Evolutionary conservation across 345 rosid species (phyloP).

Genomic region (Mercurialis annua): DNA sequence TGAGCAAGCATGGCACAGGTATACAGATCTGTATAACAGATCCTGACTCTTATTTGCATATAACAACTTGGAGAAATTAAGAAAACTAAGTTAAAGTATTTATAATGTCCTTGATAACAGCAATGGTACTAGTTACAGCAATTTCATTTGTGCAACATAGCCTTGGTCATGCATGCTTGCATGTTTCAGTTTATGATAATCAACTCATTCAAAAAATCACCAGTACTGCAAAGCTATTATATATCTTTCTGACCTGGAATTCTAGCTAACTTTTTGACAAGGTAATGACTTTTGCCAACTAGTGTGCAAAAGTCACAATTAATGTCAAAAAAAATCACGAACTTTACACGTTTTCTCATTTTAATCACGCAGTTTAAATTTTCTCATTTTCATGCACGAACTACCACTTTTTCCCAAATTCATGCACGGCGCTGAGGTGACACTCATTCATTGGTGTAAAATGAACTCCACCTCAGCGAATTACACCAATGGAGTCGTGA

Average conservation of each 20-base stretch:
- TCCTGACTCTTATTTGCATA: conserved; percentile 3
- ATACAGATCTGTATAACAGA: conserved; percentile 15
- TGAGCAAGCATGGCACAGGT: conserved; percentile 99
- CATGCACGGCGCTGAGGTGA: too few species aligned
- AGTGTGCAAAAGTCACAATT: not conserved
- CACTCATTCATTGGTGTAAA: too few species aligned
- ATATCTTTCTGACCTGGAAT: not conserved
- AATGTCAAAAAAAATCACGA: too few species aligned
- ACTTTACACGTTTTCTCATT: too few species aligned
- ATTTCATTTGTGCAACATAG: not conserved
- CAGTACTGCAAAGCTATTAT: not conserved
- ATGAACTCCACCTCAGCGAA: too few species aligned
- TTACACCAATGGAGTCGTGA: too few species aligned
- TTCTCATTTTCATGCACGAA: too few species aligned
- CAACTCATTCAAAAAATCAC: not conserved
- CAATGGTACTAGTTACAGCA: not conserved
- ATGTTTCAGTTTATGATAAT: conserved; percentile 3
- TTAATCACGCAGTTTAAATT: too few species aligned
- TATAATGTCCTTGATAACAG: not conserved
- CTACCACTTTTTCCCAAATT: too few species aligned
- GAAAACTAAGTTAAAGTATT: conserved; percentile 3
- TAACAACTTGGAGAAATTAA: not conserved
- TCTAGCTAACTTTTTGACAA: not conserved
- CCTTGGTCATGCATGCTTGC: not conserved
- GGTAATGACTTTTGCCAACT: not conserved